Conservation (phyloP, 2,329 filamentous ascomycete genomes). For the Elsinoe perseae region DNA sequence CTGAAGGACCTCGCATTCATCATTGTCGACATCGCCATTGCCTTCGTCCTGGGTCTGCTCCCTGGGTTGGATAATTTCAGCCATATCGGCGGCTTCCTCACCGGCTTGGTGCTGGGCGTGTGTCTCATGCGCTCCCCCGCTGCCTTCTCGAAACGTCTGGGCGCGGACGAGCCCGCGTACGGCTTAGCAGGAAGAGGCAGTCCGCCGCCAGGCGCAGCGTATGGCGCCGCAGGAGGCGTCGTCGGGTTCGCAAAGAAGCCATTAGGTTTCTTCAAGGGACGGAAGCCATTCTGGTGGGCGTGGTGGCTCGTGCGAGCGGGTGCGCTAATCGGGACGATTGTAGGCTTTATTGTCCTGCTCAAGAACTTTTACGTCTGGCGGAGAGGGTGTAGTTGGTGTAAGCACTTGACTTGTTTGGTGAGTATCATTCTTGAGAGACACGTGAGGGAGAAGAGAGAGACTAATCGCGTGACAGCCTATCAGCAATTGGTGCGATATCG, state of each 20-base stretch:
- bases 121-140: conserved; percentile 85
- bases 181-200: conserved; percentile 52
- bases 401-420: conserved; percentile 87
- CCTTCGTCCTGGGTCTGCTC: conserved; percentile 83
- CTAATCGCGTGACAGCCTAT: conserved; percentile 43
- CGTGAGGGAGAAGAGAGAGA: neutral
- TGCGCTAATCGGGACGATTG: conserved; percentile 68
- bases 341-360: conserved; percentile 78
- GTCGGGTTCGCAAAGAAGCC: conserved; percentile 43
- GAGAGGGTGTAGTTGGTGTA: conserved; percentile 81
- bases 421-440: conserved; percentile 38
- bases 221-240: conserved; percentile 23
- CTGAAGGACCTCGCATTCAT: conserved; percentile 83
- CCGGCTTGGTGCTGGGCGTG: conserved; percentile 80
- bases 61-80: conserved; percentile 95
- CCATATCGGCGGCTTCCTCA: conserved; percentile 91
- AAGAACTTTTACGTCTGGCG: conserved; percentile 83
- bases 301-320: conserved; percentile 88
- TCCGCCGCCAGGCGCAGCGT: conserved; percentile 10
- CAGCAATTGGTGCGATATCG: conserved; percentile 58
- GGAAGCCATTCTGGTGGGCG: conserved; percentile 91
- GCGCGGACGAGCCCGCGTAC: conserved; percentile 61
- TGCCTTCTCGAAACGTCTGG: conserved; percentile 64
- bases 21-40: conserved; percentile 74
- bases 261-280: conserved; percentile 76